Percentiles rank a stretch among this genome's conserved stretches.
phyloP scores from a whole-genome alignment of 352 stramenopile species.

The Phytophthora palmivora region DNA sequence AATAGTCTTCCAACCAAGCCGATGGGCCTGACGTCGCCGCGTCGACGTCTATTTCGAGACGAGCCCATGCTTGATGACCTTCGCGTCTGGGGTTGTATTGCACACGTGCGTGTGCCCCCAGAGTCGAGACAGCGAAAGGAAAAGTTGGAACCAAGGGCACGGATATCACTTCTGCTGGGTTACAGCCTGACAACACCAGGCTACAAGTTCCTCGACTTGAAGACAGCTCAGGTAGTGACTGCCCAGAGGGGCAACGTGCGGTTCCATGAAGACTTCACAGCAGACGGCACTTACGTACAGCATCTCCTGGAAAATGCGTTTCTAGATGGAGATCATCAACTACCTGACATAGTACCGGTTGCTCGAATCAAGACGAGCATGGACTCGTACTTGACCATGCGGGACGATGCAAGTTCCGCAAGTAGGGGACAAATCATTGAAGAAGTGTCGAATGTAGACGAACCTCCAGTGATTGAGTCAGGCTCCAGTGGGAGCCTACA shows the following conservation, averaged over 20 bases:
- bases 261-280: slow-evolving; percentile 10
- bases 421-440: background rate
- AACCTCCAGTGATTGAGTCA: too few relatives aligned
- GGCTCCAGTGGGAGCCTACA: too few relatives aligned
- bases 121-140: slow-evolving; percentile 16
- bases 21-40: too few relatives aligned
- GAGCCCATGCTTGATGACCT: too few relatives aligned
- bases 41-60: too few relatives aligned
- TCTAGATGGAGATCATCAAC: slow-evolving; percentile 1
- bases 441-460: background rate
- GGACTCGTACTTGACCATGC: slow-evolving; percentile 7
- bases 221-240: slow-evolving; percentile 3
- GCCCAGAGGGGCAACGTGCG: background rate
- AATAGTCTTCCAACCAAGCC: too few relatives aligned
- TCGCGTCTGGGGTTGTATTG: too few relatives aligned
- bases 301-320: background rate
- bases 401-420: background rate
- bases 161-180: slow-evolving; percentile 8
- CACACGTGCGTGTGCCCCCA: too few relatives aligned
- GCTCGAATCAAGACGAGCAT: slow-evolving; percentile 11
- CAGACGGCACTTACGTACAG: background rate
- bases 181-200: slow-evolving; percentile 7
- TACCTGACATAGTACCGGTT: slow-evolving; percentile 4
- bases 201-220: slow-evolving; percentile 12
- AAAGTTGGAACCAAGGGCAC: slow-evolving; percentile 6